Evolutionary conservation across 257 asterid genomes (phyloP).

Genomic region (Dorcoceras hygrometricum): DNA sequence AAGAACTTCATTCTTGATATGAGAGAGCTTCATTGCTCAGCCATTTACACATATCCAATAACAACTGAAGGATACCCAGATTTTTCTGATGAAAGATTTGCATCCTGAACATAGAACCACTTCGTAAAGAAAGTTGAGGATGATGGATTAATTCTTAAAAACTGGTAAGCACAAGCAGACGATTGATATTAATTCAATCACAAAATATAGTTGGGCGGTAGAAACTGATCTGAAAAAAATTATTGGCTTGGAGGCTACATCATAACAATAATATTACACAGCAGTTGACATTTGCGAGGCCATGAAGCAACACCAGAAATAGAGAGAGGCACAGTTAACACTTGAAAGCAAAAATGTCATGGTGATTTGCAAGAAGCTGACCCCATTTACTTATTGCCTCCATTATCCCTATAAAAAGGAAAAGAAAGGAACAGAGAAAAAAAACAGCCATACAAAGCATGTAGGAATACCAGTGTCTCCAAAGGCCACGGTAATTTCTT

Average conservation of each 20-base stretch:
- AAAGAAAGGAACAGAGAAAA: not conserved
- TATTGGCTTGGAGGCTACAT: not conserved
- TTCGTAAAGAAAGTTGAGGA: too few species aligned
- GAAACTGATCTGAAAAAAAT: not conserved
- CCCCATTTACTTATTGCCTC: not conserved
- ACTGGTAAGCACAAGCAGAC: too few species aligned
- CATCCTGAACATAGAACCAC: too few species aligned
- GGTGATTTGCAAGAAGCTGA: not conserved
- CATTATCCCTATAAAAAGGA: not conserved
- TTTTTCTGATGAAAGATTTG: too few species aligned
- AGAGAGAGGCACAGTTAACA: not conserved
- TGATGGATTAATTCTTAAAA: too few species aligned
- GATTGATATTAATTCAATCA: too few species aligned
- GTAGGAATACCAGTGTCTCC: constrained; percentile 60
- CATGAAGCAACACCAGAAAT: not conserved
- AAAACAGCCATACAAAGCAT: constrained; percentile 5
- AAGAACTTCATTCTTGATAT: too few species aligned
- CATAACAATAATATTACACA: not conserved
- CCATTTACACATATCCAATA: too few species aligned
- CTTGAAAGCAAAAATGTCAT: not conserved
- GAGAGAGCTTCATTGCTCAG: too few species aligned
- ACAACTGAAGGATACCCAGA: too few species aligned
- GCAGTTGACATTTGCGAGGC: not conserved
- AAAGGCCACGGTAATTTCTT: constrained; percentile 72
- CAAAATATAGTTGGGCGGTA: not conserved